A percentile compares a stretch with the other conserved stretches of the same genome.
Conservation (phyloP, 768 basidiomycete genomes). For the Glaciozyma antarctica region DNA sequence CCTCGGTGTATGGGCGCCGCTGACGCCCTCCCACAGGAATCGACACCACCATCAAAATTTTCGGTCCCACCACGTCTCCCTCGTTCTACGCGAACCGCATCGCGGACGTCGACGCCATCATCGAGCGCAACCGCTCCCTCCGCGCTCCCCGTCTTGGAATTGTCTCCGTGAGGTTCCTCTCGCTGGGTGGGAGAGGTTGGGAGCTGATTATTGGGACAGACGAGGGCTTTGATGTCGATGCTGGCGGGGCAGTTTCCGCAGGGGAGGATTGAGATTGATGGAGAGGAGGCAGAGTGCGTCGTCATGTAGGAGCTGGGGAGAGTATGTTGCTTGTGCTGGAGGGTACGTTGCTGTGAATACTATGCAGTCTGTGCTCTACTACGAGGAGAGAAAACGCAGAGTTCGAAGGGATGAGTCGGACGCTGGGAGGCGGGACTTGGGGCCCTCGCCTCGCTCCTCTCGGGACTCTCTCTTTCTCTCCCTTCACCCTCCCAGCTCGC, state of each 20-base stretch:
- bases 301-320: not conserved
- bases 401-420: too few relatives aligned
- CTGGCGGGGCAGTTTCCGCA: not conserved
- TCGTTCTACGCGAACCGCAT: not conserved
- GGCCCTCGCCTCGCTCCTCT: too few relatives aligned
- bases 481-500: too few relatives aligned
- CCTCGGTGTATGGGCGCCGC: not conserved
- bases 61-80: constrained; percentile 22
- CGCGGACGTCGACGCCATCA: not conserved
- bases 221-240: not conserved
- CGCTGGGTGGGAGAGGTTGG: not conserved
- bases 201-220: not conserved
- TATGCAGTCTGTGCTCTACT: too few relatives aligned
- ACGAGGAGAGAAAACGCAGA: too few relatives aligned
- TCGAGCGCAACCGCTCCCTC: not conserved
- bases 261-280: not conserved
- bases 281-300: not conserved
- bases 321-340: too few relatives aligned
- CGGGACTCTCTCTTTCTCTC: too few relatives aligned
- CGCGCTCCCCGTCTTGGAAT: not conserved
- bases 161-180: not conserved
- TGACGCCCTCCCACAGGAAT: constrained; percentile 12
- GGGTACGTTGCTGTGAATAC: too few relatives aligned
- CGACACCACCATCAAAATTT: constrained; percentile 31
- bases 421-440: too few relatives aligned